Evolutionary conservation across 1,284 basidiomycete genomes (phyloP).

Genomic region (Cutaneotrichosporon cyanovorans): DNA sequence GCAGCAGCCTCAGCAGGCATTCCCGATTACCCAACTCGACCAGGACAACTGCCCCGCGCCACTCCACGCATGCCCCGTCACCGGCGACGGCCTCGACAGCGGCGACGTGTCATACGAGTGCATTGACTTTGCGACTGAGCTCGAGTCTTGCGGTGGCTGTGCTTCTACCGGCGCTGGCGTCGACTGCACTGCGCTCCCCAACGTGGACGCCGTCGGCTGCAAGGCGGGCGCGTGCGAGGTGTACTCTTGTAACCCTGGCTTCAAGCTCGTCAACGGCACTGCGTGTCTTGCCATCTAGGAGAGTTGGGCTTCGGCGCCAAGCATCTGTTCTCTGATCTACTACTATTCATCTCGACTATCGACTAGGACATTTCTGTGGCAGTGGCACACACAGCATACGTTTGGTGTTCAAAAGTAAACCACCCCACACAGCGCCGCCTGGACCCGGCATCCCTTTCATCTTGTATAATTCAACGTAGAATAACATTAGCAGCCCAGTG

Average conservation of each 20-base stretch:
- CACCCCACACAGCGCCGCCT: too few species aligned
- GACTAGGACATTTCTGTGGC: too few species aligned
- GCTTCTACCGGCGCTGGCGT: conserved; percentile 55
- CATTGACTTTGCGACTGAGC: conserved; percentile 42
- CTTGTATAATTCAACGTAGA: too few species aligned
- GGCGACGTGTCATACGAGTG: conserved; percentile 44
- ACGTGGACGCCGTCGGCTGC: conserved; percentile 63
- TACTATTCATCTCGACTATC: too few species aligned
- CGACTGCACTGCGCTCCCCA: conserved; percentile 60
- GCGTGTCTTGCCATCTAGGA: conserved; percentile 45
- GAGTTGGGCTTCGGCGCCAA: too few species aligned
- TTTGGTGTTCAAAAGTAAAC: too few species aligned
- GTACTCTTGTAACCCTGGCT: conserved; percentile 56
- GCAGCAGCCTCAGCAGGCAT: conserved; percentile 17
- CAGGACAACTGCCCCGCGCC: conserved; percentile 33
- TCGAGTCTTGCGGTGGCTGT: conserved; percentile 63
- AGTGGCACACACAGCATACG: too few species aligned
- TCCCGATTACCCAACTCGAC: conserved; percentile 28
- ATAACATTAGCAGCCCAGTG: too few species aligned
- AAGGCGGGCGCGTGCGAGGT: conserved; percentile 57
- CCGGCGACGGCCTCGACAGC: conserved; percentile 9
- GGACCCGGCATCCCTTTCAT: too few species aligned
- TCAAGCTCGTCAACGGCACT: conserved; percentile 49
- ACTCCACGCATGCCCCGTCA: conserved; percentile 34
- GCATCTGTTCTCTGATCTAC: too few species aligned